A percentile compares a stretch with the other conserved stretches of the same genome.
Evolutionary conservation across 2,329 filamentous ascomycete genomes (phyloP).

Genomic region (Pseudogymnoascus destructans): DNA sequence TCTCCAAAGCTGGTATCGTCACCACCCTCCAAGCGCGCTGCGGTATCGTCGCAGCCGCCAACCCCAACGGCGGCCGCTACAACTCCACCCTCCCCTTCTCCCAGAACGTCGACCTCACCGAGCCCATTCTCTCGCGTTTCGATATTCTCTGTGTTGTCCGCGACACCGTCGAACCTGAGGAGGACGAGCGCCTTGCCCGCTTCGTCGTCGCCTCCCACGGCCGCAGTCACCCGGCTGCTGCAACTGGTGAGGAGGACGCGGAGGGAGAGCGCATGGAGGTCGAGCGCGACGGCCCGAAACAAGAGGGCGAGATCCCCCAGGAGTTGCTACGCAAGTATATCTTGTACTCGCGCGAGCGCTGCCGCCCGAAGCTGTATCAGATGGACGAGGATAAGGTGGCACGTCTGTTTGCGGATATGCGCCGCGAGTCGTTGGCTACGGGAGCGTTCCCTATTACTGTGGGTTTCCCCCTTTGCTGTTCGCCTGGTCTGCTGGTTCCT

Average conservation of each 20-base stretch:
- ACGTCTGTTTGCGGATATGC: slow-evolving; percentile 89
- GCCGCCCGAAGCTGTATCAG: slow-evolving; percentile 84
- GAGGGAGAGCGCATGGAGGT: slow-evolving; percentile 45
- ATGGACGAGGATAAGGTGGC: slow-evolving; percentile 97
- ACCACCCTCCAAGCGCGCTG: slow-evolving; percentile 93
- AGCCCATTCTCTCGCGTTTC: slow-evolving; percentile 95
- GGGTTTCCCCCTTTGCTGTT: slow-evolving; percentile 30
- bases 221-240: slow-evolving; percentile 61
- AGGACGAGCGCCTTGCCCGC: slow-evolving; percentile 84
- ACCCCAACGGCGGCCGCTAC: slow-evolving; percentile 91
- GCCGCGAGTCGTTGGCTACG: slow-evolving; percentile 80
- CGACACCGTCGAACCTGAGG: slow-evolving; percentile 81
- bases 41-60: slow-evolving; percentile 90
- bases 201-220: slow-evolving; percentile 94
- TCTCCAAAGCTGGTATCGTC: slow-evolving; percentile 96
- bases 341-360: slow-evolving; percentile 81
- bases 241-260: slow-evolving; percentile 32
- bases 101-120: slow-evolving; percentile 90
- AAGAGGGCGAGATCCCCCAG: slow-evolving; percentile 69
- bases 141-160: slow-evolving; percentile 94
- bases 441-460: slow-evolving; percentile 97
- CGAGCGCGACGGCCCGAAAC: slow-evolving; percentile 42
- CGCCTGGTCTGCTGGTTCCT: neutral
- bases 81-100: slow-evolving; percentile 94
- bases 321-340: slow-evolving; percentile 93